Base-by-base conservation (phyloP, 371 early-diverging fungal species). In the Mucor piriformis region DNA sequence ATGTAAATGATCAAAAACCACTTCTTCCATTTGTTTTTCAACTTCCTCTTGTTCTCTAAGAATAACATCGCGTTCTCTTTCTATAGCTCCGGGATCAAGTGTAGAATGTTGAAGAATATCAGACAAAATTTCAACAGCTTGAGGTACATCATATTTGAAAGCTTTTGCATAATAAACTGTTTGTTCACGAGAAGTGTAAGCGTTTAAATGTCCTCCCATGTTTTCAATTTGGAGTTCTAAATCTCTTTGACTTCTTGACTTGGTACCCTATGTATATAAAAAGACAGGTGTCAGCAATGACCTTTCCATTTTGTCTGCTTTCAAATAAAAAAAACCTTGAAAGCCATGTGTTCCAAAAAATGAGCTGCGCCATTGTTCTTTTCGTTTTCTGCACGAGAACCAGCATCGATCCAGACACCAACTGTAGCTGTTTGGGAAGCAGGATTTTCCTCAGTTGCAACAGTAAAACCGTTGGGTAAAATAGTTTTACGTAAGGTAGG, bases 311-410 rank as follows among this genome's bases (percentile, higher is more conserved):
- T 88, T 63, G 88, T 83, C 82, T 92, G 93, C 56, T 93, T 67
- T 92, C 87, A 62, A 40, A 88, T 82, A 58, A 8, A 23, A 11
- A 7, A 11, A 25, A 93, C 96, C 90, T 98, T 97, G 87, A 98
- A 98, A 12, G 95, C 92, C 94, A 98, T 95, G 76, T 98, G 99
- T 79, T 98, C 99, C 49, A 98, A 77, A 61, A 98, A 97, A 82
- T 98, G 97, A 50, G 99, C 99, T 32, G 92, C 88, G 20, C 99
- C 99, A 68, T 97, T 97, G 82, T 92, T 95, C 69, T 85, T 82
- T 53, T 77, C 82, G 56, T 73, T 90, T 81, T 98, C 99, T 66
- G 91, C 93, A 63, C 98, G 88, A 63, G 92, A 92, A 32, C 99
- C 99, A 43, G 98, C 94, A 78, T 95, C 93, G 63, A 98, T 97